Evolutionary conservation across 306 rosid genomes (phyloP).

Genomic region (Lathyrus sativus): DNA sequence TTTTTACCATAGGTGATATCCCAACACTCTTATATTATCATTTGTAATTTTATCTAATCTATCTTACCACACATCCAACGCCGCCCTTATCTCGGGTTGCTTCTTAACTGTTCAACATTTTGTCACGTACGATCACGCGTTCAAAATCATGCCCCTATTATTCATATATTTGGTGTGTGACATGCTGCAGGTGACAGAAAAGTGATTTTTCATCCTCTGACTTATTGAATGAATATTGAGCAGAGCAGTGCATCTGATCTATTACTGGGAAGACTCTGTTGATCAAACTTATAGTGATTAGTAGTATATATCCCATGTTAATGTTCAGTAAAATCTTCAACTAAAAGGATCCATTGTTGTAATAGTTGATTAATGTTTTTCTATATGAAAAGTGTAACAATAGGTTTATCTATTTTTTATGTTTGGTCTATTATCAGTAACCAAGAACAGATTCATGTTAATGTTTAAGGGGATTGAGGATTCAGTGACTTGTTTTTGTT

Average conservation of each 20-base stretch:
- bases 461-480: too few relatives aligned
- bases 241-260: neutral
- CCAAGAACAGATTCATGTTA: neutral
- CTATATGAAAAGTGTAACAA: neutral
- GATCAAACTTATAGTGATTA: neutral
- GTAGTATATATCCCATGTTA: neutral
- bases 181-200: slow-evolving; percentile 1
- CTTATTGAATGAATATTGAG: neutral
- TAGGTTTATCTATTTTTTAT: neutral
- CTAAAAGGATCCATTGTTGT: neutral
- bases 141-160: neutral
- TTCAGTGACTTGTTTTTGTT: too few relatives aligned
- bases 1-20: too few relatives aligned
- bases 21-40: too few relatives aligned
- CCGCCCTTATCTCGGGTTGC: too few relatives aligned
- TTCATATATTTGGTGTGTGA: neutral
- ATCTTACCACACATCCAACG: too few relatives aligned
- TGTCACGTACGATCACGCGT: neutral
- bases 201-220: neutral
- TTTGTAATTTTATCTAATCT: too few relatives aligned
- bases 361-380: neutral
- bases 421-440: slow-evolving; percentile 2
- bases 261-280: neutral
- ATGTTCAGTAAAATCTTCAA: neutral
- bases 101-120: too few relatives aligned